Percentiles rank a stretch among this genome's conserved stretches.
These are phyloP conservation scores for Aspergillus jensenii DNA, from an alignment of 2,329 filamentous ascomycete genomes.

Conservation along the genomic window DNA sequence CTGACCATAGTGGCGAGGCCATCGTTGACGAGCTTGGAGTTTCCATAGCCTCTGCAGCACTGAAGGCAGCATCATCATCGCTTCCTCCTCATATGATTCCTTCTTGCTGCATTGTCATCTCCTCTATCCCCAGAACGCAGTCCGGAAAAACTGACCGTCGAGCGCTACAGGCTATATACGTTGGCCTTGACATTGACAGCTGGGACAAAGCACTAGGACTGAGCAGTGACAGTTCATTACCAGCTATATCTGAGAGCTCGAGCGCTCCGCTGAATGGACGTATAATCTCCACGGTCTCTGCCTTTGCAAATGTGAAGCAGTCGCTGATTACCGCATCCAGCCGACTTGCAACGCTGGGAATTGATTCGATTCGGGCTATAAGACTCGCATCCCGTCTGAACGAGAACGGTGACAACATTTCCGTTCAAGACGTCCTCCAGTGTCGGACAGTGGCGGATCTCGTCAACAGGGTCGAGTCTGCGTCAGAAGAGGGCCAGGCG, in stretches of 20 bases:
- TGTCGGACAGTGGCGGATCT: constrained; percentile 31
- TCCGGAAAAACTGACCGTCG: constrained; percentile 37
- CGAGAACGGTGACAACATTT: too few relatives aligned
- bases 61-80: constrained; percentile 21
- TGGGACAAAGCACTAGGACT: constrained; percentile 23
- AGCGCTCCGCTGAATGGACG: too few relatives aligned
- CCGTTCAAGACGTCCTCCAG: constrained; percentile 22
- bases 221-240: neutral
- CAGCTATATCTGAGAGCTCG: too few relatives aligned
- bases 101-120: constrained; percentile 30
- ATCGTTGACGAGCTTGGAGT: too few relatives aligned
- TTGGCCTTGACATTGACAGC: constrained; percentile 23
- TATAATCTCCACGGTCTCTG: too few relatives aligned
- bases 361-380: too few relatives aligned
- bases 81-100: constrained; percentile 37
- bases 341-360: too few relatives aligned
- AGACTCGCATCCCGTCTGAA: too few relatives aligned
- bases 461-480: constrained; percentile 11
- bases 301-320: too few relatives aligned
- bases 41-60: constrained; percentile 14
- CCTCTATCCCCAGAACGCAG: constrained; percentile 27
- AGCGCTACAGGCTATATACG: constrained; percentile 25
- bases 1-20: neutral
- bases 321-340: too few relatives aligned
- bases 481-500: neutral